phyloP scores from a whole-genome alignment of 1,284 basidiomycete species.

The Heterobasidion annosum region DNA sequence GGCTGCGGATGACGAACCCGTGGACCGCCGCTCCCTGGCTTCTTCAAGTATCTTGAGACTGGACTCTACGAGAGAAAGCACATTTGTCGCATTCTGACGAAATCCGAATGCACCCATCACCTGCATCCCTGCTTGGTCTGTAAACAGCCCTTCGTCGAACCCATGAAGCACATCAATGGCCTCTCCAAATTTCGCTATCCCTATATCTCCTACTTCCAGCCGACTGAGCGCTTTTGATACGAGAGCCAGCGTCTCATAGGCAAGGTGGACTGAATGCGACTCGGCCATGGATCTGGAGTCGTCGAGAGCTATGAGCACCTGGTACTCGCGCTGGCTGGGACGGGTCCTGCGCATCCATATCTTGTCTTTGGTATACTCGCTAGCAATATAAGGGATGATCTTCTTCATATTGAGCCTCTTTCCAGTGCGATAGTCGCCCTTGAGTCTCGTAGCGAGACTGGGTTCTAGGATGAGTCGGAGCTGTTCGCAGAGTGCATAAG shows the following conservation, averaged over 20 bases:
- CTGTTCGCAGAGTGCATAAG: constrained; percentile 91
- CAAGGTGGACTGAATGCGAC: constrained; percentile 87
- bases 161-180: constrained; percentile 83
- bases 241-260: constrained; percentile 90
- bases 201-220: constrained; percentile 92
- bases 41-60: constrained; percentile 73
- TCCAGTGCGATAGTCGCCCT: constrained; percentile 96
- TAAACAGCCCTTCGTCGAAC: constrained; percentile 74
- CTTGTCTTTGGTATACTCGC: constrained; percentile 99
- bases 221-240: constrained; percentile 88
- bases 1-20: constrained; percentile 52
- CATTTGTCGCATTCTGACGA: constrained; percentile 87
- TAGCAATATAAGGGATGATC: constrained; percentile 97
- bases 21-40: constrained; percentile 59
- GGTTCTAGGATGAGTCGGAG: constrained; percentile 95
- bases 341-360: constrained; percentile 96
- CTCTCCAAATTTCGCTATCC: constrained; percentile 88
- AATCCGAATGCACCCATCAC: constrained; percentile 86
- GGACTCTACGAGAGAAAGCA: constrained; percentile 78
- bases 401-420: constrained; percentile 99
- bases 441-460: constrained; percentile 87
- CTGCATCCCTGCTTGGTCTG: constrained; percentile 70
- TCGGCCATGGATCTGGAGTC: constrained; percentile 98
- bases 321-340: constrained; percentile 93
- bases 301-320: constrained; percentile 91